Evolutionary conservation across 176 grass and related monocot genomes (phyloP), one percentile per base, ranked within the genome.

Genomic region (Zizania latifolia): DNA sequence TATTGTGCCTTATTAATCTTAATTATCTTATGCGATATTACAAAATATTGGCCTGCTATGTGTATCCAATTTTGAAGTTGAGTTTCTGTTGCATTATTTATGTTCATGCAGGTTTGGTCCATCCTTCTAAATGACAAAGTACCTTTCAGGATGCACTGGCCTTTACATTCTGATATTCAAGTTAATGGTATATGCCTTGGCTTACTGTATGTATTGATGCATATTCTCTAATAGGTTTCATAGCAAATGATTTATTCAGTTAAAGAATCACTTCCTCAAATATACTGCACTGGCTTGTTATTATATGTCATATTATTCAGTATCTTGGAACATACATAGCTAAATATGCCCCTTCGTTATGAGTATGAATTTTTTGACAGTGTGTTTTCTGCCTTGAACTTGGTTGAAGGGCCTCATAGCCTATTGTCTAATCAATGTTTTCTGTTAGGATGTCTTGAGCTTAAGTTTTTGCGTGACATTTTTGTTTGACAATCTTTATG

Each of bases 141-240:
- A 22, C 90, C 93, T 86, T 97, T 93, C 81, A 93, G 93, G 85
- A 93, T 97, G 86, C 90, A 97, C 39, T 97, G 93, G 93, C 90
- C 93, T 43, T 82, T 93, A 66, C 50, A 78, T 68, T 85, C 88
- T 68, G 81, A 80, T 63, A 70, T 97, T 62, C 74, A 91, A 84
- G 69, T 93, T 75, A 97, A 97, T 82, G 94, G 94, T 97, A 91
- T 64, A 51, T 70, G 27, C 29, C 48, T 31, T 48, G 13, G 27
- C 27, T 87, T 85, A 14, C 56, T 72, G 41, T 58, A 40, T 74
- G 55, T 62, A 77, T 4, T 32, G 41, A 77, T 8, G 41, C 24
- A 54, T 34, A 83, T 58, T 81, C 29, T 61, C 40, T 19, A 35
- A 30, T 68, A 69, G 17, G 16, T 39, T 74, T 70, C 40, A 34